Evolutionary conservation across 345 rosid genomes (phyloP).

Genomic region (Salix koriyanagi): DNA sequence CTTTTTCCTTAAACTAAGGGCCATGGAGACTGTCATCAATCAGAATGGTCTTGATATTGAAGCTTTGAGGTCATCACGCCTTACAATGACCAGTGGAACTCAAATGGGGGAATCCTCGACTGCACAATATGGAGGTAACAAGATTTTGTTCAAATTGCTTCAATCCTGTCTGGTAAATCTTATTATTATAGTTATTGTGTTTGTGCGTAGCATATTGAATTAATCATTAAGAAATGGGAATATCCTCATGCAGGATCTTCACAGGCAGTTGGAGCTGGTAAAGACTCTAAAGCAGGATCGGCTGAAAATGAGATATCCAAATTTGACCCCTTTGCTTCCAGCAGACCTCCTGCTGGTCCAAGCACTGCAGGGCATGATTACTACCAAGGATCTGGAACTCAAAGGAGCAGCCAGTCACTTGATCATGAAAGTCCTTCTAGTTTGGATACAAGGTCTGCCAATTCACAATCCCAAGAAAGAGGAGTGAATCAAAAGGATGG

Average conservation of each 20-base stretch:
- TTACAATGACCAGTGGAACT: conserved; percentile 60
- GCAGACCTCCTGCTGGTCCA: conserved; percentile 68
- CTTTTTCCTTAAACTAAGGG: conserved; percentile 42
- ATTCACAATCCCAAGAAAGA: conserved; percentile 80
- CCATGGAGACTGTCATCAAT: conserved; percentile 97
- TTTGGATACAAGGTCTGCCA: conserved; percentile 80
- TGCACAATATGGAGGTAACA: conserved; percentile 60
- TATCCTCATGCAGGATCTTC: conserved; percentile 56
- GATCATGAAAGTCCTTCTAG: conserved; percentile 95
- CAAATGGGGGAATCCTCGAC: conserved; percentile 72
- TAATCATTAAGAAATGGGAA: conserved; percentile 10
- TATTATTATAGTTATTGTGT: background rate
- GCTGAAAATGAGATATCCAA: conserved; percentile 66
- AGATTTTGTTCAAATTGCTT: background rate
- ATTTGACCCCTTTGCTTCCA: conserved; percentile 54
- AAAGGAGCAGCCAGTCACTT: conserved; percentile 61
- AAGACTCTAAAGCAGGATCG: conserved; percentile 49
- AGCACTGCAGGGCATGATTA: conserved; percentile 54
- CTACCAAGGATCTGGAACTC: conserved; percentile 71
- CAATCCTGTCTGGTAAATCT: background rate
- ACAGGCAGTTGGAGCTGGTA: conserved; percentile 51
- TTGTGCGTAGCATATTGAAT: background rate
- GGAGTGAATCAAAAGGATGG: conserved; percentile 50
- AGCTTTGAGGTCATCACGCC: conserved; percentile 70
- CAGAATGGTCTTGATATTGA: conserved; percentile 91